A percentile compares a stretch with the other conserved stretches of the same genome.
These are phyloP conservation scores for Aspergillus nidulans DNA, from an alignment of 495 filamentous ascomycete genomes.

Conservation along the genomic window DNA sequence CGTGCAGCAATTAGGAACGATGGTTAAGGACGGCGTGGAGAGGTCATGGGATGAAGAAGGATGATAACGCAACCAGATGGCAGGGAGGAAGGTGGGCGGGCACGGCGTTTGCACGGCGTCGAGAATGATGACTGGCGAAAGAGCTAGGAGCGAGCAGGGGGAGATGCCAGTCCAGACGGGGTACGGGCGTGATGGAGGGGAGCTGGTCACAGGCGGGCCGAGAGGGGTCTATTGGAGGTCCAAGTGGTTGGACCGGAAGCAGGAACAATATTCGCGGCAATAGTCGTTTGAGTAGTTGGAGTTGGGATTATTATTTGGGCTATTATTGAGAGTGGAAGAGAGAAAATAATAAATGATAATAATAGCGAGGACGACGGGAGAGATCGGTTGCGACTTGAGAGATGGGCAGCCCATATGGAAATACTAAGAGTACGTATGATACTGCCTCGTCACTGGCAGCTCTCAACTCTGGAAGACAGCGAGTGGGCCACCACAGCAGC, in stretches of 20 bases:
- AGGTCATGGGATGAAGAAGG: conserved; percentile 9
- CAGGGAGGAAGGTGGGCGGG: neutral
- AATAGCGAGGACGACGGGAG: conserved; percentile 5
- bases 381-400: conserved; percentile 14
- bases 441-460: conserved; percentile 1
- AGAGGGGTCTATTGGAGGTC: conserved; percentile 20
- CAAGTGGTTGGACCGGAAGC: conserved; percentile 11
- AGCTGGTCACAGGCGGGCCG: conserved; percentile 19
- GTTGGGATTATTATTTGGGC: neutral
- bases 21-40: conserved; percentile 5
- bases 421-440: too few species aligned
- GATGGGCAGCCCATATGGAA: conserved; percentile 2
- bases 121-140: neutral
- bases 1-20: conserved; percentile 5
- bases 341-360: conserved; percentile 5
- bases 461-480: conserved; percentile 5
- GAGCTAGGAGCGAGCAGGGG: neutral
- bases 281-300: conserved; percentile 5
- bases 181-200: conserved; percentile 5
- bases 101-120: neutral
- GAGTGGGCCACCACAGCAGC: conserved; percentile 1
- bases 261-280: conserved; percentile 11
- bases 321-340: neutral
- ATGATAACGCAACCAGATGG: conserved; percentile 8
- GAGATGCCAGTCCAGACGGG: neutral